Base-by-base conservation (phyloP, 140 eudicot genomes). In the Erigeron philadelphicus region DNA sequence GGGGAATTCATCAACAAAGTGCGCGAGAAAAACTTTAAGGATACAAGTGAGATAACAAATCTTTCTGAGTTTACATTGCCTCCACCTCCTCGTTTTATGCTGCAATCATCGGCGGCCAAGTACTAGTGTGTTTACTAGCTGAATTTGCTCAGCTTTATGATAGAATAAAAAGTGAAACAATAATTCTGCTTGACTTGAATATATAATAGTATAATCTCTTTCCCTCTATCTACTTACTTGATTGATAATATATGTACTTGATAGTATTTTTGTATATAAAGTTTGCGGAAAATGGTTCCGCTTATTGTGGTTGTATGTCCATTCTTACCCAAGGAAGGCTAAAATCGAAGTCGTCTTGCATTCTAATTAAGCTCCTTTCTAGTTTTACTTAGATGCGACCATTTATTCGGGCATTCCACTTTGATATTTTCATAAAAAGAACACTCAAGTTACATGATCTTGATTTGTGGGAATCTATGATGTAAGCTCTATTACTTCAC, bases 1-100 rank as follows among this genome's bases (percentile, higher is more conserved):
- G 71, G 76, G 47, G 79, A 77, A 31, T 83, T 65, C 63, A 83
- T 83, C 71, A 77, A 68, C 11, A 83, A 71, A 50, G 85, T 83
- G 57, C 83, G 25, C n/a, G 79, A 75, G 74, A 80, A 68, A 72
- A 77, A 77, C 64, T 25, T 71, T 10, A 42, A 54, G 67, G 79
- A 49, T 66, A 71, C 53, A 18, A 58, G 70, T 12, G 84, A 80
- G 73, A 50, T 47, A 11, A 21, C 74, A 11, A 21, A 58, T 50
- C 38, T 25, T 61, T 70, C 67, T 59, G 80, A 79, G 16, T 63
- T 45, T 41, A 41, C 48, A 65, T 40, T 73, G 76, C 88, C 82
- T n/a, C 85, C 78, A 47, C 83, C 80, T 12, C 78, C 80, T 40
- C 81, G 31, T 66, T 42, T 60, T 41, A 47, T 65, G 75, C 49